A percentile compares a stretch with the other conserved stretches of the same genome.
phyloP scores from a whole-genome alignment of 106 monocot genomes.

The Acorus gramineus region DNA sequence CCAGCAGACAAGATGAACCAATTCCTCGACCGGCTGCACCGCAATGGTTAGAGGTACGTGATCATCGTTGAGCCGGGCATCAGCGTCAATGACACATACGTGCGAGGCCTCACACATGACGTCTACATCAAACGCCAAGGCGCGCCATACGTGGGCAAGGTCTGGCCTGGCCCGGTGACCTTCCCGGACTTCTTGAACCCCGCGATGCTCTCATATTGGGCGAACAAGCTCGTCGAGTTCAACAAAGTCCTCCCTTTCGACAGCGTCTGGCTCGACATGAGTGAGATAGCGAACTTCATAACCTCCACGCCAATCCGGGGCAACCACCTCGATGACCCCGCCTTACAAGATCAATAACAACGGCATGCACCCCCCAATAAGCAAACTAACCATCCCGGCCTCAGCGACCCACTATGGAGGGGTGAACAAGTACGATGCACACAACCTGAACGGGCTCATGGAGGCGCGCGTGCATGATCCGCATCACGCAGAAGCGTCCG shows the following conservation, averaged over 20 bases:
- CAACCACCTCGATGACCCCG: constrained; percentile 27
- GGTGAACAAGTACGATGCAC: constrained; percentile 51
- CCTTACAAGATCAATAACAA: constrained; percentile 57
- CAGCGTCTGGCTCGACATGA: constrained; percentile 87
- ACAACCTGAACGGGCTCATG: constrained; percentile 52
- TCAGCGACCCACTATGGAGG: constrained; percentile 53
- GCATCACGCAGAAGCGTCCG: constrained; percentile 36
- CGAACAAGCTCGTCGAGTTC: constrained; percentile 39
- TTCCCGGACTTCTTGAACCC: constrained; percentile 77
- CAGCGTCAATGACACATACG: constrained; percentile 34
- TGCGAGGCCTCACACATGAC: constrained; percentile 26
- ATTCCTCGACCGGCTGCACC: constrained; percentile 47
- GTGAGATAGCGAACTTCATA: constrained; percentile 69
- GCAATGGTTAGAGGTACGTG: constrained; percentile 63
- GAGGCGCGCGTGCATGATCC: constrained; percentile 40
- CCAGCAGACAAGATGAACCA: constrained; percentile 39
- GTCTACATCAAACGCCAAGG: constrained; percentile 45
- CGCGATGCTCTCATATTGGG: constrained; percentile 35
- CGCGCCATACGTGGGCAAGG: constrained; percentile 25
- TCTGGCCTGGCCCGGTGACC: constrained; percentile 65
- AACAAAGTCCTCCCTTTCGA: constrained; percentile 40
- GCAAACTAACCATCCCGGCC: constrained; percentile 36
- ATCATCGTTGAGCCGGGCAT: constrained; percentile 72
- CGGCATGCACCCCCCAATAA: constrained; percentile 21
- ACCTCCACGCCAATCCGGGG: constrained; percentile 20